These are phyloP conservation scores for Exophiala aquamarina DNA, from an alignment of 2,329 filamentous ascomycete genomes.

Conservation along the genomic window DNA sequence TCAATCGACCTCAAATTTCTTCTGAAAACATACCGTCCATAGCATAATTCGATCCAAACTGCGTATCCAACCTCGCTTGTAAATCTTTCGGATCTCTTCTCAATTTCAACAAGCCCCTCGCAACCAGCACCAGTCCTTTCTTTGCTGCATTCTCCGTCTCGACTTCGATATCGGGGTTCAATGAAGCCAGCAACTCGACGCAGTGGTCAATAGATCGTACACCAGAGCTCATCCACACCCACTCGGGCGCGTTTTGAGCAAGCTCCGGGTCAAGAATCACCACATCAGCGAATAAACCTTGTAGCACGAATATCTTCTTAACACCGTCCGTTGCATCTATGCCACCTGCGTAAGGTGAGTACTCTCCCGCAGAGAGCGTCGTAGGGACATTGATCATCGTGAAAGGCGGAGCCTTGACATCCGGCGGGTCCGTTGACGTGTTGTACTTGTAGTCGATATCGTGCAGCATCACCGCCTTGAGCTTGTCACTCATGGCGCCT, in stretches of 20 bases:
- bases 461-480: slow-evolving; percentile 12
- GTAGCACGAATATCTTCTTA: slow-evolving; percentile 17
- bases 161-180: slow-evolving; percentile 12
- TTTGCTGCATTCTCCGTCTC: slow-evolving; percentile 23
- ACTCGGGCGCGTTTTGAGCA: slow-evolving; percentile 28
- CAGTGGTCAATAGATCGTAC: slow-evolving; percentile 34
- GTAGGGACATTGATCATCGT: slow-evolving; percentile 41
- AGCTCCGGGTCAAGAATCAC: slow-evolving; percentile 29
- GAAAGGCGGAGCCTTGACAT: slow-evolving; percentile 8
- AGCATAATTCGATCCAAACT: slow-evolving; percentile 24
- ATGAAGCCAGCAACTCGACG: slow-evolving; percentile 30
- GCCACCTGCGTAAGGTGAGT: slow-evolving; percentile 40
- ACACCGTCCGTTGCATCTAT: slow-evolving; percentile 33
- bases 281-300: slow-evolving; percentile 10
- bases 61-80: slow-evolving; percentile 27
- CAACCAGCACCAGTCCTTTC: slow-evolving; percentile 27
- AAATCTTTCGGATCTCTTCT: slow-evolving; percentile 25
- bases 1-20: no score
- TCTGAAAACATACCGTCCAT: slow-evolving; percentile 12
- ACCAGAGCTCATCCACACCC: slow-evolving; percentile 32
- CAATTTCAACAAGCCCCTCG: slow-evolving; percentile 29
- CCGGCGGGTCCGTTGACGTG: slow-evolving; percentile 4
- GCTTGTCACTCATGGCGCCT: slow-evolving; percentile 9
- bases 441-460: slow-evolving; percentile 16
- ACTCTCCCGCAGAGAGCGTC: slow-evolving; percentile 44